These are phyloP conservation scores for Canavalia ensiformis DNA, from an alignment of 306 rosid species.

Conservation along the genomic window DNA sequence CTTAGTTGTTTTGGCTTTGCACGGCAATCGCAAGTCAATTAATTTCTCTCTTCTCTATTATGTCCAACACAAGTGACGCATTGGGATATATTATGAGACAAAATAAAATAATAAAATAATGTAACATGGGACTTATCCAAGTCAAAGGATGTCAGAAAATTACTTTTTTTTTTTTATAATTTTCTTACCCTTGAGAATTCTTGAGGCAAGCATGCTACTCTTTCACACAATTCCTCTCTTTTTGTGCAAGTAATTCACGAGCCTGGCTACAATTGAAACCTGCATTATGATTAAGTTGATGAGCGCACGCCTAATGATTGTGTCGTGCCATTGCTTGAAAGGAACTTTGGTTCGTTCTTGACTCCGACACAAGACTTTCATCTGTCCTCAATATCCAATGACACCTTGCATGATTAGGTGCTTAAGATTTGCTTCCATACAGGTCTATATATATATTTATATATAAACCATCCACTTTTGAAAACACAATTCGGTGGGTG, in stretches of 20 bases:
- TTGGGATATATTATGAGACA: too few relatives aligned
- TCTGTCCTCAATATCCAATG: conserved; percentile 40
- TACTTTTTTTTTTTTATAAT: too few relatives aligned
- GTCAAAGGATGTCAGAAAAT: conserved; percentile 49
- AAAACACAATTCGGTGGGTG: conserved; percentile 4
- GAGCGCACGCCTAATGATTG: conserved; percentile 80
- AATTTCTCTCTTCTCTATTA: conserved; percentile 15
- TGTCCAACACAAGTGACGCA: conserved; percentile 17
- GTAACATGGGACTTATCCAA: conserved; percentile 13
- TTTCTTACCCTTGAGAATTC: not conserved
- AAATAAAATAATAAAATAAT: not conserved
- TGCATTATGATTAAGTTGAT: conserved; percentile 52
- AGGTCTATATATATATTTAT: not conserved
- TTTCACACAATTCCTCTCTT: conserved; percentile 31
- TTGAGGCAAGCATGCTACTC: conserved; percentile 44
- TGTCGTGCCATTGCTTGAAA: conserved; percentile 70
- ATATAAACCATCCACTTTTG: conserved; percentile 8
- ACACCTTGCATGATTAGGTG: conserved; percentile 17
- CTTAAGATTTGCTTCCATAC: conserved; percentile 16
- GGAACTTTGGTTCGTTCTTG: conserved; percentile 61
- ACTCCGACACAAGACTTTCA: conserved; percentile 60
- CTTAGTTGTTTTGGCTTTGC: conserved; percentile 16
- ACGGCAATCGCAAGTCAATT: not conserved
- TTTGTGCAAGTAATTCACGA: conserved; percentile 38
- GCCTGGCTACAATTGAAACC: conserved; percentile 40